phyloP scores from a whole-genome alignment of 2,329 filamentous ascomycete species.

The Aspergillus udagawae region DNA sequence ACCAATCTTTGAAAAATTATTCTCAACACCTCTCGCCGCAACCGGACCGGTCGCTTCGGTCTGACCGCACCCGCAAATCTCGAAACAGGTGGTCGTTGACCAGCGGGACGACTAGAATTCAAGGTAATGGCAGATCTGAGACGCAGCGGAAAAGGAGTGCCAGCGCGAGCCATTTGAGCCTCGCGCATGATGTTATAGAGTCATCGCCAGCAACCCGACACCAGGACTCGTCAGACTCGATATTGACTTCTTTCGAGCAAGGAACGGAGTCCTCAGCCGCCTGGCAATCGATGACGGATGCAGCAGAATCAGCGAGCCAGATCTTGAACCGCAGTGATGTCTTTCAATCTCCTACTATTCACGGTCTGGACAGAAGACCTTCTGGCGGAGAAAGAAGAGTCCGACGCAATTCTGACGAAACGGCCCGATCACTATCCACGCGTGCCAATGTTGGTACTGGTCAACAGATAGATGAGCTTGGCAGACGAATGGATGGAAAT shows the following conservation, averaged over 20 bases:
- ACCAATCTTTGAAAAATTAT: conserved; percentile 46
- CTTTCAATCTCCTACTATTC: conserved; percentile 73
- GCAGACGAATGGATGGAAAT: neutral
- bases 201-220: conserved; percentile 51
- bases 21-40: conserved; percentile 25
- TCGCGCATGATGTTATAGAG: conserved; percentile 48
- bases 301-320: conserved; percentile 79
- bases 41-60: conserved; percentile 10
- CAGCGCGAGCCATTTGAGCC: conserved; percentile 55
- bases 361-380: conserved; percentile 28
- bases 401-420: conserved; percentile 33
- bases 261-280: conserved; percentile 69
- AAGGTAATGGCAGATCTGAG: conserved; percentile 7
- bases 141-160: conserved; percentile 53
- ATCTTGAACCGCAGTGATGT: conserved; percentile 84
- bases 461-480: conserved; percentile 1
- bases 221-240: conserved; percentile 68
- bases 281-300: conserved; percentile 67
- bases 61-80: conserved; percentile 13
- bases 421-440: conserved; percentile 26
- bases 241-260: conserved; percentile 68
- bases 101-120: conserved; percentile 11
- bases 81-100: conserved; percentile 21
- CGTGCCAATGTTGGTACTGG: conserved; percentile 19
- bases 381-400: conserved; percentile 23